Conservation (phyloP, 345 rosid genomes). For the Salix arbutifolia region DNA sequence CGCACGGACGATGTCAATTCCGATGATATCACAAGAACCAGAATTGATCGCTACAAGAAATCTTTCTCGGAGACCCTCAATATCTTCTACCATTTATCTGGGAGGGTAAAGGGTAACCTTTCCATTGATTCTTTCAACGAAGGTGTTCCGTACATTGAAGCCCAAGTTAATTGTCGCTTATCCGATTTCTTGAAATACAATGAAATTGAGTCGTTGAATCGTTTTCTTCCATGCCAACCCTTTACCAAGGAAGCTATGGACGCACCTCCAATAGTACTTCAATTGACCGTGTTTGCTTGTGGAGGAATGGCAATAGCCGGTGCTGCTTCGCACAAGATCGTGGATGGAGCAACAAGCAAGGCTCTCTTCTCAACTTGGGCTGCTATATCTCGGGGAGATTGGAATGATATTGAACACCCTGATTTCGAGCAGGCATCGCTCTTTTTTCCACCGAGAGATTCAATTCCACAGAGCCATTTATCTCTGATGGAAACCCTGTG, state of each 20-base stretch:
- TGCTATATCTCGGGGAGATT: not conserved
- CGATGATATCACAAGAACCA: not conserved
- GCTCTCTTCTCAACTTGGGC: constrained; percentile 10
- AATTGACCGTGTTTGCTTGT: constrained; percentile 14
- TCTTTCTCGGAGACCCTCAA: constrained; percentile 17
- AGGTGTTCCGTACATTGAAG: constrained; percentile 18
- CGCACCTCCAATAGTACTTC: not conserved
- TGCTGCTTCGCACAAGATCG: constrained; percentile 16
- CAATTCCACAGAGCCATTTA: constrained; percentile 8
- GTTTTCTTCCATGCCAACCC: constrained; percentile 15
- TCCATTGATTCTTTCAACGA: constrained; percentile 13
- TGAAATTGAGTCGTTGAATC: constrained; percentile 9
- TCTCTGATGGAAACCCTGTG: constrained; percentile 18
- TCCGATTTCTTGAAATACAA: constrained; percentile 17
- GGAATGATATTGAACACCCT: not conserved
- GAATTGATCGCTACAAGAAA: not conserved
- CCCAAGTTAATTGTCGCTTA: not conserved
- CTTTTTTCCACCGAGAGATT: constrained; percentile 16
- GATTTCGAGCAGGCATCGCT: constrained; percentile 1
- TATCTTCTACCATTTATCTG: constrained; percentile 17
- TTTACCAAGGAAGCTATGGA: constrained; percentile 3
- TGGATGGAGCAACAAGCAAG: constrained; percentile 7
- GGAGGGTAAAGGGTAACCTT: constrained; percentile 12
- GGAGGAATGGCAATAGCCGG: constrained; percentile 9
- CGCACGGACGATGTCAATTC: not conserved